Evolutionary conservation across 768 basidiomycete species (phyloP), one percentile per base, ranked within the genome.

Genomic region (Dendrothele bispora): DNA sequence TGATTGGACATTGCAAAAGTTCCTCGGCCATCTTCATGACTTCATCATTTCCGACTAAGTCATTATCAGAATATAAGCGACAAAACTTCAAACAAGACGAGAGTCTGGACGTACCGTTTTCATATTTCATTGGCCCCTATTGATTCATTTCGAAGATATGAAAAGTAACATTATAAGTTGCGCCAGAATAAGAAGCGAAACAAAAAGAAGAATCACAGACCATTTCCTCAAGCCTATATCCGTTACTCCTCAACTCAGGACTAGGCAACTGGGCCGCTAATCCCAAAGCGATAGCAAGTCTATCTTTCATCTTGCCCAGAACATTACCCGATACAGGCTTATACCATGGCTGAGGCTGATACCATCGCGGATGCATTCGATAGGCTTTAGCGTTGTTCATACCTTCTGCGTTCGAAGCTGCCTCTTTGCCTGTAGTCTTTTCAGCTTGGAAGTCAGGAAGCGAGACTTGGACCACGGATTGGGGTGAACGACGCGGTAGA

Each of bases 301-400:
- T 58, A 39, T 73, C 70, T 17, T 51, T 30, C 12, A 64, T 39
- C 21, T 56, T 59, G 2, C 59, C 63, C 6, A 51, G 15, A 1
- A 71, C 26, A 6, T 59, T 61, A 2, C 52, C 64, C 0, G 66
- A 56, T 47, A 67, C 57, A 1, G 73, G 69, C 52, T 69, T 74
- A 52, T 80, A 80, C 76, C 77, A 78, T 18, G 77, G 77, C 42
- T 59, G 60, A 4, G 66, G 58, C 21, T 64, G 54, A 43, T 49
- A 74, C 52, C 71, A 39, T 18, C 30, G 46, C n/a, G 36, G 28
- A 21, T 39, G 36, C 29, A 28, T 27, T 14, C 30, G 26, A 36
- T 27, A 26, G 18, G 39, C n/a, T 21, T 7, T 25, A 39, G 2
- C 70, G 47, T 14, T 25, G n/a, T 37, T 15, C 10, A 29, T 17